These are phyloP conservation scores for Gomphus bonarii DNA, from an alignment of 1,284 basidiomycete genomes.

Conservation along the genomic window DNA sequence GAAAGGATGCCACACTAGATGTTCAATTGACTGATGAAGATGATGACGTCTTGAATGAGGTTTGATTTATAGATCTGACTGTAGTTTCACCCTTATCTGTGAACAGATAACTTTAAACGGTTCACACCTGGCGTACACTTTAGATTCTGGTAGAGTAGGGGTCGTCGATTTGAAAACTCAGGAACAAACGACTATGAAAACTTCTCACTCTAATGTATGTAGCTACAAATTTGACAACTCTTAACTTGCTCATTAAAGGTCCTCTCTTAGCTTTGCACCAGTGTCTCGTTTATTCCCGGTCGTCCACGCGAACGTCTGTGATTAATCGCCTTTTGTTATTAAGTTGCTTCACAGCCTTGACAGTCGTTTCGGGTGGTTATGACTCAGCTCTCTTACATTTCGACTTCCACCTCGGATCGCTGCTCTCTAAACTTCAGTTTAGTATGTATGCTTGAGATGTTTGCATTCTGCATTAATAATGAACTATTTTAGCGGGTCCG, in stretches of 20 bases:
- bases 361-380: constrained; percentile 63
- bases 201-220: constrained; percentile 51
- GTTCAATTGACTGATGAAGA: constrained; percentile 39
- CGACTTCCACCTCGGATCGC: constrained; percentile 45
- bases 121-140: constrained; percentile 47
- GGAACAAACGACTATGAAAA: constrained; percentile 43
- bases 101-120: constrained; percentile 2
- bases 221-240: not conserved
- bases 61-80: constrained; percentile 23
- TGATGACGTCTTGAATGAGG: constrained; percentile 61
- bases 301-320: constrained; percentile 43
- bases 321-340: constrained; percentile 3
- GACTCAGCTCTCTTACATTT: constrained; percentile 60
- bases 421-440: constrained; percentile 50
- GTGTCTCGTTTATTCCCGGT: constrained; percentile 57
- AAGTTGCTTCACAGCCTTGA: not conserved
- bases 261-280: constrained; percentile 47
- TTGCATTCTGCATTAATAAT: not conserved
- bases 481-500: constrained; percentile 24
- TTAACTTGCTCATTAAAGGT: not conserved
- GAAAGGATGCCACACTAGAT: constrained; percentile 34
- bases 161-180: constrained; percentile 45
- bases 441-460: constrained; percentile 27
- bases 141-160: constrained; percentile 59
- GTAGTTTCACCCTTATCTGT: not conserved